Conservation (phyloP, 2,329 filamentous ascomycete species). For the Botrytis byssoidea region DNA sequence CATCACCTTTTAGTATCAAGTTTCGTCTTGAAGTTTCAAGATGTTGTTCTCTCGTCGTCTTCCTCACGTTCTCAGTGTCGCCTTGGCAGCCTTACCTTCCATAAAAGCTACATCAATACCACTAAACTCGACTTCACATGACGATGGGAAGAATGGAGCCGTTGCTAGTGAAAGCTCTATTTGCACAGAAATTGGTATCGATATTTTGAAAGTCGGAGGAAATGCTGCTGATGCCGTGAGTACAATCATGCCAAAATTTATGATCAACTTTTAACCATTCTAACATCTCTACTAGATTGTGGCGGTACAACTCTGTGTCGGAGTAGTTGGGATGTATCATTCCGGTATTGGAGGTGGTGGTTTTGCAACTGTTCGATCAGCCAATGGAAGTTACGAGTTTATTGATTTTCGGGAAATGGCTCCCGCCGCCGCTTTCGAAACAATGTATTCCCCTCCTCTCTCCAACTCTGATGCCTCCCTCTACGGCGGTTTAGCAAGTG, state of each 20-base stretch:
- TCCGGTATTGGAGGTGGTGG: conserved; percentile 66
- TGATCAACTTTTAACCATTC: not conserved
- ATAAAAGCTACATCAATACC: not conserved
- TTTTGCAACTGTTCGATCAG: conserved; percentile 60
- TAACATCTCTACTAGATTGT: conserved; percentile 43
- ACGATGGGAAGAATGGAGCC: conserved; percentile 49
- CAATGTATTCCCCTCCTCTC: conserved; percentile 60
- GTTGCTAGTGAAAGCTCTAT: conserved; percentile 68
- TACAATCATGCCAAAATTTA: not conserved
- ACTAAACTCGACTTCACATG: not conserved
- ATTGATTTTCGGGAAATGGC: conserved; percentile 70
- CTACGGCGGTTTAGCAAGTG: conserved; percentile 56
- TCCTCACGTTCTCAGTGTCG: not conserved
- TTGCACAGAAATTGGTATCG: conserved; percentile 67
- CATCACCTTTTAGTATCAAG: not conserved
- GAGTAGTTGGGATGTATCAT: conserved; percentile 54
- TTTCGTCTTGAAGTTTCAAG: not conserved
- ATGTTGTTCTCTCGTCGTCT: conserved; percentile 5
- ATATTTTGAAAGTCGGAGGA: conserved; percentile 58
- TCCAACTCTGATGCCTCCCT: conserved; percentile 52
- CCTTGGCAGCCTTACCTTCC: conserved; percentile 8
- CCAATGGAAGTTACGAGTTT: conserved; percentile 62
- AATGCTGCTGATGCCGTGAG: conserved; percentile 54
- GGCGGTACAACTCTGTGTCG: conserved; percentile 53
- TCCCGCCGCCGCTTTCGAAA: conserved; percentile 56